Evolutionary conservation across 1,139 yeast species (phyloP), one percentile per base, ranked within the genome.

Genomic region (Saccharomyces hybrid): DNA sequence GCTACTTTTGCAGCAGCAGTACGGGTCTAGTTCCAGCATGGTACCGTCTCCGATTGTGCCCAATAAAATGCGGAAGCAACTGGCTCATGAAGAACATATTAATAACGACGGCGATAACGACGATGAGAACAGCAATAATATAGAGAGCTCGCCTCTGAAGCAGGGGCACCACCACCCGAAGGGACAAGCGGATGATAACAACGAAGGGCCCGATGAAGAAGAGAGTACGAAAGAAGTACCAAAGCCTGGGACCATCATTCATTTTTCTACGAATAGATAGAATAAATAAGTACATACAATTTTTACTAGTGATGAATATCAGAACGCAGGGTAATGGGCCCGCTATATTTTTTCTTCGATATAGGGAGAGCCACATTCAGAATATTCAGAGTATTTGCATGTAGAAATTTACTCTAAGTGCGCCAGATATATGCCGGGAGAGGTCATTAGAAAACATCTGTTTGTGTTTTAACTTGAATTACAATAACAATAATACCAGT

Each of bases 11-110:
- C 71, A 67, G 55, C 67, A 66, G 55, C 67, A 66, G 52, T 69
- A 64, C 56, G 70, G 67, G 8, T 67, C 71, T 11, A 64, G 68
- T 49, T 65, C 67, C 14, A 63, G 66, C 46, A 60, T 58, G 23
- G 52, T 63, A 47, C 66, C 67, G 16, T 64, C 68, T 3, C 68
- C 68, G 3, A 57, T 57, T 5, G 34, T 46, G 3, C 51, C 51
- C 27, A 47, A 44, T 13, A 55, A 51, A 55, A 57, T 31, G 54
- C 46, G 32, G 54, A 48, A 48, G 29, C 29, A 46, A 28, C 46
- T 49, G 2, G 25, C 47, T 7, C 46, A 29, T 19, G 48, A 46
- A 3, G 47, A 19, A 13, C 26, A 47, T 8, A 23, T 46, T 25
- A 38, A 28, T 3, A 32, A 25, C 25, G 34, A 38, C n/a, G 42